Conservation (phyloP, 306 rosid genomes). For the Rubus parviflorus region DNA sequence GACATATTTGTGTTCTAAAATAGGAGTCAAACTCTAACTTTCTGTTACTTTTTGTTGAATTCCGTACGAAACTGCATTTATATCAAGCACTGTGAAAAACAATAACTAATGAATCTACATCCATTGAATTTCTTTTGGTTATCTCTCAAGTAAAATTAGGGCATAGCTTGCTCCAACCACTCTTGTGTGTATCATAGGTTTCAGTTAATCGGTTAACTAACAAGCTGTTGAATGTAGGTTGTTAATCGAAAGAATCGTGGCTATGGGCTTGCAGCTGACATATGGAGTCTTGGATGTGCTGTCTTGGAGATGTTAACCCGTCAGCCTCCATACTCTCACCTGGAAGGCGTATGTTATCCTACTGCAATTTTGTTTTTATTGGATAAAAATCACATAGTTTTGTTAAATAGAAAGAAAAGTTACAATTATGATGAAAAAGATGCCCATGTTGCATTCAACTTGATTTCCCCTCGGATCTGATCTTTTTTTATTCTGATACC, state of each 20-base stretch:
- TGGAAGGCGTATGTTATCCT: slow-evolving; percentile 58
- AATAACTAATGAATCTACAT: not conserved
- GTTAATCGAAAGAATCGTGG: slow-evolving; percentile 70
- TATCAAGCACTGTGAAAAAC: not conserved
- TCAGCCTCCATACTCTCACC: slow-evolving; percentile 57
- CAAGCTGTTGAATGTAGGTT: slow-evolving; percentile 52
- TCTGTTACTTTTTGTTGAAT: not conserved
- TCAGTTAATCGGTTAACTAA: not conserved
- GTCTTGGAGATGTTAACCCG: slow-evolving; percentile 90
- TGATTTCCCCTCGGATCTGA: not conserved
- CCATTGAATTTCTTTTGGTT: not conserved
- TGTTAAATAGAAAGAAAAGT: not conserved
- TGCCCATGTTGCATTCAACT: not conserved
- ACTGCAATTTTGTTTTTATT: not conserved
- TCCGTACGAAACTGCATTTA: not conserved
- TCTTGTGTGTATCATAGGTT: not conserved
- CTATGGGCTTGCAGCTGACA: slow-evolving; percentile 87
- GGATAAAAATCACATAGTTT: not conserved
- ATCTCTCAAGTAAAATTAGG: not conserved
- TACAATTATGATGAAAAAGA: not conserved
- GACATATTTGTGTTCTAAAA: not conserved
- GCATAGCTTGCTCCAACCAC: not conserved
- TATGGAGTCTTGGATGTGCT: slow-evolving; percentile 97
- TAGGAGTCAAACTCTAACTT: not conserved
- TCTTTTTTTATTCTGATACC: not conserved